Evolutionary conservation across 2,329 filamentous ascomycete genomes (phyloP), one percentile per base, ranked within the genome.

Genomic region (Mariannaea sp.): DNA sequence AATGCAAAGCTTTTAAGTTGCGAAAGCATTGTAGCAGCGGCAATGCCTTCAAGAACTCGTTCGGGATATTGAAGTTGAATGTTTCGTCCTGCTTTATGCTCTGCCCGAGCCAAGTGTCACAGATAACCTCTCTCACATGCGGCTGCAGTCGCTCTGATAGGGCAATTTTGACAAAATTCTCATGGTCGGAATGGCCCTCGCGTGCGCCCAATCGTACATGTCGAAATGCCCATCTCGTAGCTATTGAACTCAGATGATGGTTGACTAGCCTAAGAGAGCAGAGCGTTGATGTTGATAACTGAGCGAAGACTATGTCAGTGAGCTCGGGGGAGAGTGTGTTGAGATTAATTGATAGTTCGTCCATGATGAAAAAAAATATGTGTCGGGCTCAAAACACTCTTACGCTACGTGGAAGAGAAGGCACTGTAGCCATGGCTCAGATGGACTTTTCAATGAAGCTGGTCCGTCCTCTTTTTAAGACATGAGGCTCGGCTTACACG

Each of bases 181-280:
- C 33, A 39, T 55, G 42, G 10, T 57, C 47, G 13, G 26, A 22
- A 10, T 24, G 20, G 12, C 35, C 42, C 9, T 44, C 32, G 2
- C 55, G 43, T 3, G 50, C 46, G 8, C 42, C 55, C 9, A 54
- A 46, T 2, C 50, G 50, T 1, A 55, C 39, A 26, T 46, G 47
- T 12, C 40, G 50, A 16, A 57, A 57, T 5, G 47, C 38, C 46
- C 41, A 54, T 16, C 29, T 27, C 14, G 50, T 55, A 12, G 55
- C 50, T 24, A 47, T 35, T 19, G 24, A 16, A 13, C 38, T 39
- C 2, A 57, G 27, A 6, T 20, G 50, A 17, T 22, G 50, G 32
- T 55, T 57, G 20, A 55, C 55, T 29, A 50, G 55, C n/a, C 55
- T 42, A 29, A 57, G 38, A 16, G 14, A 29, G 17, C 30, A 32